Conservation (phyloP, 805 yeast species). For the Zygoascus flipseniorum region DNA sequence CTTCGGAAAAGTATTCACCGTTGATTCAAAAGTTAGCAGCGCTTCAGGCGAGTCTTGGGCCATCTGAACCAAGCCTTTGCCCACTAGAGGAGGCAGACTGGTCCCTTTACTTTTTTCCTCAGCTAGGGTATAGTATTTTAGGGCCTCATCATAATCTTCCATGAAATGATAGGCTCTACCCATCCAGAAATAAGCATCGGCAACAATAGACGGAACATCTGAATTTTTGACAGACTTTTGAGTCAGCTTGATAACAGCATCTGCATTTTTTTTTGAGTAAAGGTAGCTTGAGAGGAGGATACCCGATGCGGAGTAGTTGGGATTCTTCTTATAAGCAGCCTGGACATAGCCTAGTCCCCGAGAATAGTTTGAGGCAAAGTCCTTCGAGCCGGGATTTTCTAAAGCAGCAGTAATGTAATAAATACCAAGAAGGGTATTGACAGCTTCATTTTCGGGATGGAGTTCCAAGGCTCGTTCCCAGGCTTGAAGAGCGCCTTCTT, state of each 20-base stretch:
- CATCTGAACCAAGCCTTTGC: slow-evolving; percentile 78
- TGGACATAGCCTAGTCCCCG: slow-evolving; percentile 43
- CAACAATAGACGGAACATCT: slow-evolving; percentile 35
- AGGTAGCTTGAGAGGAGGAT: slow-evolving; percentile 61
- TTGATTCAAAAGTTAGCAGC: slow-evolving; percentile 69
- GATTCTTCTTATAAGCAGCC: slow-evolving; percentile 33
- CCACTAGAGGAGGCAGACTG: slow-evolving; percentile 58
- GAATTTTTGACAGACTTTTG: slow-evolving; percentile 38
- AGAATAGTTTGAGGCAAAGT: slow-evolving; percentile 52
- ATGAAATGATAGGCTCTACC: slow-evolving; percentile 65
- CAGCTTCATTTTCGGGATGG: slow-evolving; percentile 50
- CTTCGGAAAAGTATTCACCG: slow-evolving; percentile 57
- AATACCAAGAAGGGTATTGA: slow-evolving; percentile 56
- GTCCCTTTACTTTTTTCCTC: slow-evolving; percentile 23
- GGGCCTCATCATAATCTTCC: slow-evolving; percentile 59
- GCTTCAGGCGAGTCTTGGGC: slow-evolving; percentile 73
- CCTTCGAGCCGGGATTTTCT: slow-evolving; percentile 38
- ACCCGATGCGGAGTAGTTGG: slow-evolving; percentile 52
- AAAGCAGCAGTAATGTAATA: slow-evolving; percentile 60
- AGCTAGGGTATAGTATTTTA: slow-evolving; percentile 64
- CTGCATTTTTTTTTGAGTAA: slow-evolving; percentile 58
- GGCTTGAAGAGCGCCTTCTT: slow-evolving; percentile 63
- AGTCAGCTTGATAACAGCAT: slow-evolving; percentile 48
- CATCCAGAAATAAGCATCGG: slow-evolving; percentile 75
- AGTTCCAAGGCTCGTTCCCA: slow-evolving; percentile 76